A percentile compares a stretch with the other conserved stretches of the same genome.
These are phyloP conservation scores for Vanderwaltozyma tropicalis DNA, from an alignment of 805 yeast genomes.

Conservation along the genomic window DNA sequence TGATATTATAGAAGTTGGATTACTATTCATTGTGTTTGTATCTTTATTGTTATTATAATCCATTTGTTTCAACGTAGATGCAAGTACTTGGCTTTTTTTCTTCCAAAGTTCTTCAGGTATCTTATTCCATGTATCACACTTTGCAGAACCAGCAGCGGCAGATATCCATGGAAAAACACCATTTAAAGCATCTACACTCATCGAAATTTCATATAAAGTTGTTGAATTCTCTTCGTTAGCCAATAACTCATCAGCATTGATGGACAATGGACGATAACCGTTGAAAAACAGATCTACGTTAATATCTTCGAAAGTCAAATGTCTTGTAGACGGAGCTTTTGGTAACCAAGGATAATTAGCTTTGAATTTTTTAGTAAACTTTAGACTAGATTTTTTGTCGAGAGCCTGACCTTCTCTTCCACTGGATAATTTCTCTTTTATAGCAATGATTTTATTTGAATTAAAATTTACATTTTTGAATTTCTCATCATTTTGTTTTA, in stretches of 20 bases:
- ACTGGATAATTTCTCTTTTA: too few relatives aligned
- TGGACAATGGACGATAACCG: conserved; percentile 25
- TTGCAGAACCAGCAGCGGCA: conserved; percentile 30
- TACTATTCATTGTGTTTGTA: too few relatives aligned
- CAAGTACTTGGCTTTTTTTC: conserved; percentile 27
- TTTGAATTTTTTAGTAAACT: not conserved
- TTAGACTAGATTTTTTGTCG: too few relatives aligned
- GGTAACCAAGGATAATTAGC: conserved; percentile 23
- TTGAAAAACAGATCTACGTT: conserved; percentile 18
- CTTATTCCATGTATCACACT: conserved; percentile 26
- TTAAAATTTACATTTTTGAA: too few relatives aligned
- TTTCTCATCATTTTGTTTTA: too few relatives aligned
- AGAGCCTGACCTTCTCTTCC: too few relatives aligned
- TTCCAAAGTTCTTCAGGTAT: conserved; percentile 24
- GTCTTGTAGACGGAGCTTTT: conserved; percentile 20
- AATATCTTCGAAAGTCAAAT: conserved; percentile 18
- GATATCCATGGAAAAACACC: conserved; percentile 27
- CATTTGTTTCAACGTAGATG: conserved; percentile 18
- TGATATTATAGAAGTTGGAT: too few relatives aligned
- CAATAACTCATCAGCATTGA: conserved; percentile 6
- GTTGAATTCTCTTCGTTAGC: conserved; percentile 3
- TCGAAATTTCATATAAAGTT: conserved; percentile 20
- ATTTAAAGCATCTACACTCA: conserved; percentile 16
- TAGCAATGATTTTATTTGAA: too few relatives aligned
- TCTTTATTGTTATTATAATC: too few relatives aligned